Conservation (phyloP, 257 asterid species). For the Solanum virginianum region DNA sequence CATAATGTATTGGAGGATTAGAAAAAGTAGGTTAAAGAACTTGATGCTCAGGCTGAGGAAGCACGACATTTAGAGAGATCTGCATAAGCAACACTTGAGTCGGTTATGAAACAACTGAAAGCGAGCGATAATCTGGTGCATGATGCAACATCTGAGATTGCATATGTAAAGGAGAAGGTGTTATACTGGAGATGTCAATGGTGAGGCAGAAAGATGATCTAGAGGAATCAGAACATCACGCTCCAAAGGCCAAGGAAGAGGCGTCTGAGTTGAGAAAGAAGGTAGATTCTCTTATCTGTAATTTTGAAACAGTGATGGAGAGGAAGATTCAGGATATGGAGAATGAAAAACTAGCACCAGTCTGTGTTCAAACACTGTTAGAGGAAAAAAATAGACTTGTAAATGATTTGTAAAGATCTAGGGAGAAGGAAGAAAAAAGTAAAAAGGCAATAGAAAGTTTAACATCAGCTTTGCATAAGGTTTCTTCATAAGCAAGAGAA, state of each 20-base stretch:
- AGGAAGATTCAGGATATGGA: constrained; percentile 52
- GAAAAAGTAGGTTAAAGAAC: constrained; percentile 52
- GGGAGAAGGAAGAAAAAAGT: constrained; percentile 85
- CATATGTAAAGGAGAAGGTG: constrained; percentile 62
- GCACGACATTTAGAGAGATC: constrained; percentile 75
- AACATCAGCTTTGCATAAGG: constrained; percentile 87
- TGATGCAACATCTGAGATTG: constrained; percentile 61
- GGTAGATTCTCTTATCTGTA: constrained; percentile 46
- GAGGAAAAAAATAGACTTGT: constrained; percentile 63
- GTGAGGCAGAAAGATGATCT: constrained; percentile 51
- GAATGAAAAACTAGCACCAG: constrained; percentile 80
- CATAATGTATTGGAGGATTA: constrained; percentile 63
- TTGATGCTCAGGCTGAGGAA: constrained; percentile 49
- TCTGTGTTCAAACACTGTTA: constrained; percentile 48
- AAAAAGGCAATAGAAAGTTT: constrained; percentile 90
- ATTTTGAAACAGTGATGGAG: constrained; percentile 55
- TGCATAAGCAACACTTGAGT: constrained; percentile 69
- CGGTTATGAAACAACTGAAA: constrained; percentile 76
- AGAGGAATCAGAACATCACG: constrained; percentile 54
- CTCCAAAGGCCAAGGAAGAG: constrained; percentile 50
- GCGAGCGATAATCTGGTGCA: constrained; percentile 62
- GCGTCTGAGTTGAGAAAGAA: constrained; percentile 44
- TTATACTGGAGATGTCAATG: constrained; percentile 55
- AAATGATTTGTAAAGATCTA: constrained; percentile 47
- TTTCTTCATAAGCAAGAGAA: constrained; percentile 83